Evolutionary conservation across 371 early-diverging fungal genomes (phyloP), one percentile per base, ranked within the genome.

Genomic region (Lichtheimia ornata): DNA sequence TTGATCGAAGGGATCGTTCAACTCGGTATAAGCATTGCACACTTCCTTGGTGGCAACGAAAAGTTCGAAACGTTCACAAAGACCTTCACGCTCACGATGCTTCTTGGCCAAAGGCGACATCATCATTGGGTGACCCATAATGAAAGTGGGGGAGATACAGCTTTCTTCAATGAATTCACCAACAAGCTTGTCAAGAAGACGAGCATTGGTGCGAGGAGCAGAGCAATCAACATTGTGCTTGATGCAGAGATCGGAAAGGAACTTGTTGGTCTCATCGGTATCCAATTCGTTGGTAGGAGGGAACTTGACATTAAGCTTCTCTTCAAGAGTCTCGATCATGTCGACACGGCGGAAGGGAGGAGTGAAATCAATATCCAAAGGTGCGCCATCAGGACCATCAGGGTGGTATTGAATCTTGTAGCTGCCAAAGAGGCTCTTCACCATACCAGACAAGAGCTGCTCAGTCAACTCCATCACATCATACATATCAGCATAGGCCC

Each of bases 61-160:
- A 71, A 96, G 83, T 83, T 99, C 99, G 78, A 99, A 99, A 66
- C 99, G 94, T 81, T 99, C 99, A 81, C 97, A 97, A 35, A 99
- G 83, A 50, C 98, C 98, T 58, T 89, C 81, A 56, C 85, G 83
- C 50, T 85, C 84, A 69, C 99, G 92, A 75, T 99, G 98, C 71
- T 91, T 90, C 91, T 99, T 99, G 76, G 99, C 99, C 30, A 99
- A 84, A 18, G 99, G 99, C 63, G 97, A 96, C 98, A 99, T 99
- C 88, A 97, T 95, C 84, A 91, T 88, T 50, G 99, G 99, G 77
- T 99, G 99, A 59, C 96, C 94, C 67, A 87, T 94, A 65, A 99
- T 94, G 85, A 99, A 99, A 24, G 98, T 95, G 24, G 99, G 99
- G 71, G 78, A 89, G 76, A 96, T 91, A 76, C 99, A 99, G 67